phyloP scores from a whole-genome alignment of 2,329 filamentous ascomycete species.

The Ophiostoma angusticollis region DNA sequence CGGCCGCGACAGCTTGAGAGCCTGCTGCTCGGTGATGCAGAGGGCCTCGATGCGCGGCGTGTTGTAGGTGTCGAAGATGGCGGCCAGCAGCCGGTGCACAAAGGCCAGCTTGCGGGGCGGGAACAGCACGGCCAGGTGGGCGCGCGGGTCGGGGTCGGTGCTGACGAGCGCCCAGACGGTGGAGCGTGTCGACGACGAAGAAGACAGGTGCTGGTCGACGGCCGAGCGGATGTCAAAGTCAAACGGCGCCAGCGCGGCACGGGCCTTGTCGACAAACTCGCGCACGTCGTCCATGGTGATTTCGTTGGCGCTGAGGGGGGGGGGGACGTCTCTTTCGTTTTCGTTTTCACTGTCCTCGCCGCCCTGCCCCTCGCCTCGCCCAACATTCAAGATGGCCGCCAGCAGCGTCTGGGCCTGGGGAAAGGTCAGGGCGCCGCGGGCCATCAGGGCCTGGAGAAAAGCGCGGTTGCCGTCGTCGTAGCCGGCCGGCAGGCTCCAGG shows the following conservation, averaged over 20 bases:
- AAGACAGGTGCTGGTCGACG: slow-evolving; percentile 62
- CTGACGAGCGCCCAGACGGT: slow-evolving; percentile 82
- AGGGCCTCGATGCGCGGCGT: slow-evolving; percentile 67
- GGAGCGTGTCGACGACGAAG: too few relatives aligned
- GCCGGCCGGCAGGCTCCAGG: slow-evolving; percentile 17
- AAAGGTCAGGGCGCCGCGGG: slow-evolving; percentile 63
- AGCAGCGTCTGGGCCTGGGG: slow-evolving; percentile 61
- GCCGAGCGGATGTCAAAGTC: slow-evolving; percentile 78
- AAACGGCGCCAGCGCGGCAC: slow-evolving; percentile 60
- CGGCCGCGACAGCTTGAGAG: slow-evolving; percentile 53
- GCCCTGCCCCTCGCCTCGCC: slow-evolving; percentile 42
- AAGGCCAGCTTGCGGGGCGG: slow-evolving; percentile 77
- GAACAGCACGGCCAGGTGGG: slow-evolving; percentile 74
- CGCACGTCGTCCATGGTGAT: slow-evolving; percentile 57
- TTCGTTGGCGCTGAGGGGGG: slow-evolving; percentile 34
- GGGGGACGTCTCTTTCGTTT: slow-evolving; percentile 25
- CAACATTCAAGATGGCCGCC: slow-evolving; percentile 57
- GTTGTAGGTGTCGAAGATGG: slow-evolving; percentile 86
- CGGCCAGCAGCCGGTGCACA: slow-evolving; percentile 75
- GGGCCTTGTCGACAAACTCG: slow-evolving; percentile 56
- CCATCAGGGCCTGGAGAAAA: slow-evolving; percentile 80
- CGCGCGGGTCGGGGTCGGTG: slow-evolving; percentile 69
- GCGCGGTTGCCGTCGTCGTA: slow-evolving; percentile 62
- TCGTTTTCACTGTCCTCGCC: slow-evolving; percentile 22
- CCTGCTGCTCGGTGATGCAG: slow-evolving; percentile 69